phyloP scores from a whole-genome alignment of 495 filamentous ascomycete genomes.

The Aspergillus mulundensis region DNA sequence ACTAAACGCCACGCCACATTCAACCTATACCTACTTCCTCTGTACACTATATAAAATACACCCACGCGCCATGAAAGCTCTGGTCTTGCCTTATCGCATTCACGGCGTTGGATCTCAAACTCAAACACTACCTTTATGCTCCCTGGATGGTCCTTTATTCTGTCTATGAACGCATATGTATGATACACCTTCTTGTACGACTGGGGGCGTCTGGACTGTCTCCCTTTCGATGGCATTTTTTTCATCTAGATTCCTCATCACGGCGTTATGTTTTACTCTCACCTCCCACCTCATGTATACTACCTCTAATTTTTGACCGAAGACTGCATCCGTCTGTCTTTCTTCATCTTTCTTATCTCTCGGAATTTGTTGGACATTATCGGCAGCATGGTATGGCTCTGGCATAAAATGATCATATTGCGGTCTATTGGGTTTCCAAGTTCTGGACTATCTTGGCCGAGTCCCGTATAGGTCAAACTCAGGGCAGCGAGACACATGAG shows the following conservation, averaged over 20 bases:
- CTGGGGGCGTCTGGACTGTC: constrained; percentile 37
- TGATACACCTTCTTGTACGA: constrained; percentile 38
- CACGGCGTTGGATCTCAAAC: constrained; percentile 1
- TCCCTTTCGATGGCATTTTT: constrained; percentile 18
- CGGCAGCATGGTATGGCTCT: too few relatives aligned
- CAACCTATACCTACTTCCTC: constrained; percentile 15
- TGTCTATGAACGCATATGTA: constrained; percentile 36
- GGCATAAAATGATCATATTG: too few relatives aligned
- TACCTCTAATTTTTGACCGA: constrained; percentile 10
- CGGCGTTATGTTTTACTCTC: constrained; percentile 10
- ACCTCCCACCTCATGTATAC: constrained; percentile 42
- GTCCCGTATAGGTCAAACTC: too few relatives aligned
- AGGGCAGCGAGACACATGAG: too few relatives aligned
- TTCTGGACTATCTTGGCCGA: too few relatives aligned
- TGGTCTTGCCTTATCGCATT: constrained; percentile 17
- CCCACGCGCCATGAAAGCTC: constrained; percentile 25
- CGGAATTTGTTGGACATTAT: too few relatives aligned
- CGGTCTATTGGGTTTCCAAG: too few relatives aligned
- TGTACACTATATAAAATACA: constrained; percentile 46
- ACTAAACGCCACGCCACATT: constrained; percentile 32
- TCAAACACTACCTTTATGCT: constrained; percentile 17
- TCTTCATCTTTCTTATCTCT: too few relatives aligned
- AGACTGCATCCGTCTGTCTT: too few relatives aligned
- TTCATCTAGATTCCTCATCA: constrained; percentile 17
- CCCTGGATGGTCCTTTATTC: constrained; percentile 9